A percentile compares a stretch with the other conserved stretches of the same genome.
Conservation (phyloP, 306 rosid genomes). For the Malus asiatica region DNA sequence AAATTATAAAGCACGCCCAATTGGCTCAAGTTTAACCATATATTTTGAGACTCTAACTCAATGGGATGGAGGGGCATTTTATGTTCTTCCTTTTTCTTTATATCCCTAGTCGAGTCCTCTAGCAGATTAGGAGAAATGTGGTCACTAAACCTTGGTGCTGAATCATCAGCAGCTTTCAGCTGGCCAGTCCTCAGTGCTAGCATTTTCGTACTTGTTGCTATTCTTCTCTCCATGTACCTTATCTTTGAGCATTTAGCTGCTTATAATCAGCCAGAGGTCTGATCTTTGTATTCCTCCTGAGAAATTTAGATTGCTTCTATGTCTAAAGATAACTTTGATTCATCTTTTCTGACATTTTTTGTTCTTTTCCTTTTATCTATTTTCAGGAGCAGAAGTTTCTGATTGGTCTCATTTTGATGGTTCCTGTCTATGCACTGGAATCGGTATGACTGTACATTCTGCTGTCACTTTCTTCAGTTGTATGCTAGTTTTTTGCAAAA, state of each 20-base stretch:
- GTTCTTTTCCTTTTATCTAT: background rate
- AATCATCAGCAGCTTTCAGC: constrained; percentile 46
- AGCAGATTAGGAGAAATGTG: constrained; percentile 56
- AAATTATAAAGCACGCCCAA: constrained; percentile 4
- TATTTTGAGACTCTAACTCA: constrained; percentile 6
- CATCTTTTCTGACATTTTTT: background rate
- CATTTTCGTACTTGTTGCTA: constrained; percentile 70
- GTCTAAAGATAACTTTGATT: background rate
- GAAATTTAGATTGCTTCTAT: background rate
- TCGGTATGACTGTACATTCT: constrained; percentile 50
- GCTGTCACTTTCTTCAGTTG: background rate
- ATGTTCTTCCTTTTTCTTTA: constrained; percentile 42
- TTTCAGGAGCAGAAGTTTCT: constrained; percentile 99
- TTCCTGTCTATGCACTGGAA: constrained; percentile 97
- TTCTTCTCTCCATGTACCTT: constrained; percentile 78
- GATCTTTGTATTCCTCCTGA: constrained; percentile 7
- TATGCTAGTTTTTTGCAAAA: background rate
- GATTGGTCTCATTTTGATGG: constrained; percentile 92
- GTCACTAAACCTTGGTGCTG: constrained; percentile 39
- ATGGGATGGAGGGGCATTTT: constrained; percentile 63
- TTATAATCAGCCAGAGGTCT: constrained; percentile 96
- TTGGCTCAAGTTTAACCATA: constrained; percentile 7
- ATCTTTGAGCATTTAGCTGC: constrained; percentile 87
- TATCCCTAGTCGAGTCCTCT: constrained; percentile 54
- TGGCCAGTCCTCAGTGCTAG: constrained; percentile 84